Conservation (phyloP, 75 land plant species). For the Pinus tabuliformis region DNA sequence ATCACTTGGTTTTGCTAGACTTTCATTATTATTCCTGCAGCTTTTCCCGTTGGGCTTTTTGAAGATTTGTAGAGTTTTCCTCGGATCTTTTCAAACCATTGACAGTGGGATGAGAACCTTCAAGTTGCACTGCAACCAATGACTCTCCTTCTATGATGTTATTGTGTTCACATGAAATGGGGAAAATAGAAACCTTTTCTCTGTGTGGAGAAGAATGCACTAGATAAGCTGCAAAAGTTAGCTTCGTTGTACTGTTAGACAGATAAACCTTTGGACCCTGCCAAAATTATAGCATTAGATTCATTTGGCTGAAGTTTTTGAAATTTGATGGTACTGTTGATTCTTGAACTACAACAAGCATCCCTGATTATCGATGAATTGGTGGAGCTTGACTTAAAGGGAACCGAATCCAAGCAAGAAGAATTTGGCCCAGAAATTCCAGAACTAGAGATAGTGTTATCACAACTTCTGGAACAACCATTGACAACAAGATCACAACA, state of each 20-base stretch:
- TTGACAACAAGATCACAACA: no score
- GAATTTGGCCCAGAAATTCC: neutral
- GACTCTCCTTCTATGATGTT: neutral
- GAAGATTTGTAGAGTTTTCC: neutral
- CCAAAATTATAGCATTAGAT: neutral
- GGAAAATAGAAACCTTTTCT: neutral
- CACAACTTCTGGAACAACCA: neutral
- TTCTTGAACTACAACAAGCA: neutral
- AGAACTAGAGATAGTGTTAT: neutral
- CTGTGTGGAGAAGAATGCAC: neutral
- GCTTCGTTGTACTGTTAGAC: neutral
- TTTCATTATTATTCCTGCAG: neutral
- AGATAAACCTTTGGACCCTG: neutral
- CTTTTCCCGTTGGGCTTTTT: neutral
- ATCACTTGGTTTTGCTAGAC: slow-evolving; percentile 3
- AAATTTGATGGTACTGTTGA: neutral
- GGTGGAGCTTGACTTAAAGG: neutral
- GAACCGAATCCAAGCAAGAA: neutral
- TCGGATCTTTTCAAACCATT: neutral
- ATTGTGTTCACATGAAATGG: neutral
- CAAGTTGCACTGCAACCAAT: neutral
- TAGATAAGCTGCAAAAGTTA: neutral
- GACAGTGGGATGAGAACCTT: neutral
- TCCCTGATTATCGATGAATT: neutral
- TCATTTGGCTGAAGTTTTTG: neutral